Percentiles rank a stretch among this genome's conserved stretches.
Evolutionary conservation across 345 rosid species (phyloP).

Genomic region (Iberis pinnata): DNA sequence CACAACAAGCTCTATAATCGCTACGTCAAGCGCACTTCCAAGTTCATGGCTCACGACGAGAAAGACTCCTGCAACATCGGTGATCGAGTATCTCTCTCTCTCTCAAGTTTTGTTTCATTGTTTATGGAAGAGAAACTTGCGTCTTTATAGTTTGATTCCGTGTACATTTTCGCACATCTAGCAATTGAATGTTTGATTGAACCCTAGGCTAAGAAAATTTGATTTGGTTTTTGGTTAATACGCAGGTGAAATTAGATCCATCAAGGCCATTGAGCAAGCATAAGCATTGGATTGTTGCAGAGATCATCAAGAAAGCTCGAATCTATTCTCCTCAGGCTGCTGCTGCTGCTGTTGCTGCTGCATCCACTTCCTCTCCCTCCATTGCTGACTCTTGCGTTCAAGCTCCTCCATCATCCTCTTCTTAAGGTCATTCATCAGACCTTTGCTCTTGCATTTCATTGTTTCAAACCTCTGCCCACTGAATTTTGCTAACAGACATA

Average conservation of each 20-base stretch:
- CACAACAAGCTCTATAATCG: constrained; percentile 73
- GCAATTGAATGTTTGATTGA: too few relatives aligned
- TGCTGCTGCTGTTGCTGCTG: constrained; percentile 1
- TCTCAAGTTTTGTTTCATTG: too few relatives aligned
- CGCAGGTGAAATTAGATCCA: constrained; percentile 74
- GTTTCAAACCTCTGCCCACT: neutral
- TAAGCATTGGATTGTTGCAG: constrained; percentile 88
- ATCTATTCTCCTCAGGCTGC: constrained; percentile 44
- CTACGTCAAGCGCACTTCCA: constrained; percentile 84
- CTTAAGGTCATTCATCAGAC: constrained; percentile 26
- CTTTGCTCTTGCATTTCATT: neutral
- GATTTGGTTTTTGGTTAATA: too few relatives aligned
- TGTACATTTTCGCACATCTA: too few relatives aligned
- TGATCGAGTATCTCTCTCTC: constrained; percentile 44
- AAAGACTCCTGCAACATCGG: constrained; percentile 69
- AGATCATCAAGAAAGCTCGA: constrained; percentile 77
- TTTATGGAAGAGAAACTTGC: too few relatives aligned
- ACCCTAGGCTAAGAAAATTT: too few relatives aligned
- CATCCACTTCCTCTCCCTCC: too few relatives aligned
- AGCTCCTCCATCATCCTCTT: constrained; percentile 23
- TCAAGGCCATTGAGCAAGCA: constrained; percentile 93
- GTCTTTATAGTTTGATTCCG: too few relatives aligned
- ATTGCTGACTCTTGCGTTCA: constrained; percentile 13
- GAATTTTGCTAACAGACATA: neutral
- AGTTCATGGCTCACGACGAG: constrained; percentile 96